phyloP scores from a whole-genome alignment of 345 rosid species.

The Corymbia maculata region DNA sequence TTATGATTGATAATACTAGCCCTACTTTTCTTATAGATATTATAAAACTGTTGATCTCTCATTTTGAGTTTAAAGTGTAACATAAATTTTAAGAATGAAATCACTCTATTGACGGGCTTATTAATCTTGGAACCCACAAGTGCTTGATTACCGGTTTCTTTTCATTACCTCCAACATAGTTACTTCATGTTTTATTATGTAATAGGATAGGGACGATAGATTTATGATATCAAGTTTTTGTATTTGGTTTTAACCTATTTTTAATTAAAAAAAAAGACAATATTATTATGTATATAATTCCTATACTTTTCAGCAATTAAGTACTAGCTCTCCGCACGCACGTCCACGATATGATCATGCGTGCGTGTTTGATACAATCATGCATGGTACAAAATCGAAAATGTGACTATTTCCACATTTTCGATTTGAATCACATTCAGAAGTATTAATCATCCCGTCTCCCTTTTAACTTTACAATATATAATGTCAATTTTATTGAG shows the following conservation, averaged over 20 bases:
- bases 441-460: neutral
- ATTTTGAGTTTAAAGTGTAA: neutral
- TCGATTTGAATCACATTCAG: neutral
- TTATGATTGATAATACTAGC: too few species aligned
- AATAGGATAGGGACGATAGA: fast-evolving
- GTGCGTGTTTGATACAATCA: neutral
- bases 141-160: neutral
- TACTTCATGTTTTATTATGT: neutral
- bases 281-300: too few species aligned
- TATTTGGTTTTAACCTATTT: too few species aligned
- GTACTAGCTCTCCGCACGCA: neutral
- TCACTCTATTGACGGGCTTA: fast-evolving
- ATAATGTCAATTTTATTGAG: neutral
- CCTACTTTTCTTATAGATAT: neutral
- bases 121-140: neutral
- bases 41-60: fast-evolving
- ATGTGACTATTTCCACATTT: neutral
- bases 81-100: too few species aligned
- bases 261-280: neutral
- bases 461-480: neutral
- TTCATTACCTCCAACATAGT: fast-evolving
- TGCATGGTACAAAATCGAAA: neutral
- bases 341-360: too few species aligned
- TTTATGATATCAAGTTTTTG: neutral
- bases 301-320: too few species aligned